phyloP scores from a whole-genome alignment of 192 early-diverging fungal genomes.

The Dimargaris cristalligena region DNA sequence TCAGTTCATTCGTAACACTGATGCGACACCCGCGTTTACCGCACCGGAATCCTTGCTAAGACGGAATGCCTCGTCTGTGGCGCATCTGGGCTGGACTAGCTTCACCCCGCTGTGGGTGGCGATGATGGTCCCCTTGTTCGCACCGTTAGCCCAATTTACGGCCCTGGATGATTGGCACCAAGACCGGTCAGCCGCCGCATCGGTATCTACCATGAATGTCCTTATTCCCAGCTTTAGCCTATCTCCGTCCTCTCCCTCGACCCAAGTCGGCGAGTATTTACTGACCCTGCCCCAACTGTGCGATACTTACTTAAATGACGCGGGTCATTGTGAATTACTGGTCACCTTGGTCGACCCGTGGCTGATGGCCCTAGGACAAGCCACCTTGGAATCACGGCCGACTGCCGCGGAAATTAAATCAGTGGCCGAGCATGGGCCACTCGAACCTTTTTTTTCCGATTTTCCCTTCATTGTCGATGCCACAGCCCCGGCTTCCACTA shows the following conservation, averaged over 20 bases:
- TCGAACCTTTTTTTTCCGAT: no score
- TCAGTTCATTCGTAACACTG: no score
- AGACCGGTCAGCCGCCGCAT: background rate
- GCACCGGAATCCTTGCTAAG: no score
- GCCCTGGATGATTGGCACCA: background rate
- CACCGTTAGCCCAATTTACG: background rate
- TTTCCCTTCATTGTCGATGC: no score
- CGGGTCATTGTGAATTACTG: background rate
- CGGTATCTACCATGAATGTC: constrained; percentile 9
- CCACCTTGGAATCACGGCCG: background rate
- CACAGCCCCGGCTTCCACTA: no score
- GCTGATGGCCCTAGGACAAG: background rate
- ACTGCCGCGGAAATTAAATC: no score
- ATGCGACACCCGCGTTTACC: no score
- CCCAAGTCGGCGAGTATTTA: constrained; percentile 7
- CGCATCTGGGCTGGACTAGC: background rate
- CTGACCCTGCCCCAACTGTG: constrained; percentile 8
- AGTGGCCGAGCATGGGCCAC: no score
- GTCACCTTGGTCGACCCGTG: background rate
- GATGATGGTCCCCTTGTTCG: background rate
- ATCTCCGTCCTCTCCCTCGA: background rate
- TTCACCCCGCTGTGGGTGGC: background rate
- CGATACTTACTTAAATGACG: constrained; percentile 2
- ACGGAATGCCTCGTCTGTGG: no score
- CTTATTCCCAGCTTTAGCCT: constrained; percentile 7